These are phyloP conservation scores for Euphorbia peplus DNA, from an alignment of 345 rosid genomes.

Conservation along the genomic window DNA sequence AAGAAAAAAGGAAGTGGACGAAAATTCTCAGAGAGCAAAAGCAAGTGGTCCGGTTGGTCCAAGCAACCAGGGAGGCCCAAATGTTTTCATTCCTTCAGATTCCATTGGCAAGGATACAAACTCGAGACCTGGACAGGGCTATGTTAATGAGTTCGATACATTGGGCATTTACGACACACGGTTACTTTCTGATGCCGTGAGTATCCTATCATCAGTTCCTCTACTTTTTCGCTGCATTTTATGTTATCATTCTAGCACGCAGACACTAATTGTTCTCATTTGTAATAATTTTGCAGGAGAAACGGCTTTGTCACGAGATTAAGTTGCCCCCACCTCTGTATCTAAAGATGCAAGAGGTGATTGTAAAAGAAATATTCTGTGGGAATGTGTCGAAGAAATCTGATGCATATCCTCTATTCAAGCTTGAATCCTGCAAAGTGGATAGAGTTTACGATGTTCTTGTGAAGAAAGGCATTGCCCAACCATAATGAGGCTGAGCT, in stretches of 20 bases:
- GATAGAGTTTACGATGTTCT: conserved; percentile 91
- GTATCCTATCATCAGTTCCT: conserved; percentile 17
- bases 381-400: conserved; percentile 71
- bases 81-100: conserved; percentile 39
- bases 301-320: conserved; percentile 67
- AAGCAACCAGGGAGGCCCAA: conserved; percentile 42
- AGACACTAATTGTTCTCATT: neutral
- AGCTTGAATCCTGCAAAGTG: conserved; percentile 70
- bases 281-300: conserved; percentile 59
- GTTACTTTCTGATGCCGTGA: conserved; percentile 80
- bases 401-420: conserved; percentile 75
- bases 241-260: neutral
- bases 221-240: neutral
- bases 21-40: conserved; percentile 63
- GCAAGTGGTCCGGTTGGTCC: conserved; percentile 55
- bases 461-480: conserved; percentile 89
- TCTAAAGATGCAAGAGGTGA: conserved; percentile 82
- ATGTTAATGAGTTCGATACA: conserved; percentile 52
- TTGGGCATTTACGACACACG: conserved; percentile 57
- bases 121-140: conserved; percentile 51
- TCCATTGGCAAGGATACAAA: conserved; percentile 37
- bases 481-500: conserved; percentile 31
- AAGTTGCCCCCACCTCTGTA: conserved; percentile 72
- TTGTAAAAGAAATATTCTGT: conserved; percentile 67
- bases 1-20: conserved; percentile 73